These are phyloP conservation scores for Eleusine coracana DNA, from an alignment of 176 grass and related monocot species.

Conservation along the genomic window DNA sequence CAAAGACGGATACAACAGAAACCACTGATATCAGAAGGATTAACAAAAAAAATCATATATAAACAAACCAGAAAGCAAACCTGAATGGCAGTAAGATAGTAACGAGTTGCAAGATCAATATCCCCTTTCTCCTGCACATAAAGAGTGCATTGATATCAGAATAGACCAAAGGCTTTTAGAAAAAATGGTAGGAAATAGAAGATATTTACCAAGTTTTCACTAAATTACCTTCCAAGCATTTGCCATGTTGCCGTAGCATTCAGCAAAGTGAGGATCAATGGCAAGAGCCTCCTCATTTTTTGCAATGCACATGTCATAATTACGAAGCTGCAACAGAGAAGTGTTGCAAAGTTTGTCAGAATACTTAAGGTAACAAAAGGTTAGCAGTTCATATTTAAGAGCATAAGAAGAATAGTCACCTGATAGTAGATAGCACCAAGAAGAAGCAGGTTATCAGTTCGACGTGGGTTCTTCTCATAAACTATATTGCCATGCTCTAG, in stretches of 20 bases:
- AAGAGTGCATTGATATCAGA: neutral
- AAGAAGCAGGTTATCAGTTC: conserved; percentile 86
- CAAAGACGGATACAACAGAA: neutral
- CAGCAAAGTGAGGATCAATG: conserved; percentile 89
- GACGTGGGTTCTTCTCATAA: conserved; percentile 65
- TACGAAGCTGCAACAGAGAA: conserved; percentile 60
- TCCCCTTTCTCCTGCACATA: conserved; percentile 85
- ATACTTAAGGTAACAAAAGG: neutral
- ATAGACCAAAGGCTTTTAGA: neutral
- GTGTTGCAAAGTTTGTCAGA: conserved; percentile 5
- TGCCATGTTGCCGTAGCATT: conserved; percentile 98
- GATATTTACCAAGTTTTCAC: neutral
- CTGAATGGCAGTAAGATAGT: conserved; percentile 94
- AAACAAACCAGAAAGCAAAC: conserved; percentile 47
- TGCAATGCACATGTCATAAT: conserved; percentile 91
- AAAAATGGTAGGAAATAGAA: neutral
- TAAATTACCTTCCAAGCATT: conserved; percentile 98
- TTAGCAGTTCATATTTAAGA: neutral
- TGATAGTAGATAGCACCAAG: conserved; percentile 89
- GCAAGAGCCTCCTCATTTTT: conserved; percentile 97
- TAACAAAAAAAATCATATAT: neutral
- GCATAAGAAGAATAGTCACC: conserved; percentile 45
- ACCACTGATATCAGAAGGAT: conserved; percentile 1
- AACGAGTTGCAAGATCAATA: conserved; percentile 84
- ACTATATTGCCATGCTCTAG: conserved; percentile 64